Percentiles rank a stretch among this genome's conserved stretches.
These are phyloP conservation scores for Trichosporon sp. DNA, from an alignment of 1,284 basidiomycete genomes.

Conservation along the genomic window DNA sequence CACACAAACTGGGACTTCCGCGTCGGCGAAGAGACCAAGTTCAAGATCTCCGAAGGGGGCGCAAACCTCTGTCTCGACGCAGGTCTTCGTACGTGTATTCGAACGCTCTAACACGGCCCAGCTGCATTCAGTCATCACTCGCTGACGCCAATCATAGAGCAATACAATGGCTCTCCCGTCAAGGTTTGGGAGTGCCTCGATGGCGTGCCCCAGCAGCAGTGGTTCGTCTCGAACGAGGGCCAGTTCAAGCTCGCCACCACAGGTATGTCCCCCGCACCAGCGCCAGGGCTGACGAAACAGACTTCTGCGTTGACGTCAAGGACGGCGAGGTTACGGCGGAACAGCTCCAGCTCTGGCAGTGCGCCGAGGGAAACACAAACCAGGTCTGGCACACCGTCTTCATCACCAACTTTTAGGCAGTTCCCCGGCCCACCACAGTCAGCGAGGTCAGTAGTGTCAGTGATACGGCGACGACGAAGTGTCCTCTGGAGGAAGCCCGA, in stretches of 20 bases:
- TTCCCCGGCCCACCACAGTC: neutral
- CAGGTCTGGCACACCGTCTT: slow-evolving; percentile 28
- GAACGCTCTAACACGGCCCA: too few relatives aligned
- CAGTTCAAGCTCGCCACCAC: slow-evolving; percentile 15
- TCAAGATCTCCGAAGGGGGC: neutral
- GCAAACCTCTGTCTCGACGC: slow-evolving; percentile 13
- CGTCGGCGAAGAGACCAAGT: slow-evolving; percentile 10
- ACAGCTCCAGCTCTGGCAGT: slow-evolving; percentile 35
- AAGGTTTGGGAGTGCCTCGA: slow-evolving; percentile 36
- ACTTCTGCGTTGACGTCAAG: slow-evolving; percentile 35
- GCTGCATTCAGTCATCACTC: neutral
- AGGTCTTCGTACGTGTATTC: neutral
- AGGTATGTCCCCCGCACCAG: neutral
- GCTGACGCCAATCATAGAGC: slow-evolving; percentile 11
- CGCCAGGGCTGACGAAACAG: neutral
- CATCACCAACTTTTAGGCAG: neutral
- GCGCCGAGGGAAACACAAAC: slow-evolving; percentile 32
- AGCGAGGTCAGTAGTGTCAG: neutral
- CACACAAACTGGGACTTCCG: slow-evolving; percentile 8
- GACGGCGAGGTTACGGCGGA: slow-evolving; percentile 29
- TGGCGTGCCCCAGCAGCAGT: slow-evolving; percentile 34
- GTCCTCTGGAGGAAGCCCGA: too few relatives aligned
- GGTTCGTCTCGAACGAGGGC: slow-evolving; percentile 16
- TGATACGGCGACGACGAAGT: neutral
- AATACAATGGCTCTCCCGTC: slow-evolving; percentile 25